Percentiles rank a stretch among this genome's conserved stretches.
phyloP scores from a whole-genome alignment of 2,329 filamentous ascomycete genomes.

The Neocatenulostroma microsporum region DNA sequence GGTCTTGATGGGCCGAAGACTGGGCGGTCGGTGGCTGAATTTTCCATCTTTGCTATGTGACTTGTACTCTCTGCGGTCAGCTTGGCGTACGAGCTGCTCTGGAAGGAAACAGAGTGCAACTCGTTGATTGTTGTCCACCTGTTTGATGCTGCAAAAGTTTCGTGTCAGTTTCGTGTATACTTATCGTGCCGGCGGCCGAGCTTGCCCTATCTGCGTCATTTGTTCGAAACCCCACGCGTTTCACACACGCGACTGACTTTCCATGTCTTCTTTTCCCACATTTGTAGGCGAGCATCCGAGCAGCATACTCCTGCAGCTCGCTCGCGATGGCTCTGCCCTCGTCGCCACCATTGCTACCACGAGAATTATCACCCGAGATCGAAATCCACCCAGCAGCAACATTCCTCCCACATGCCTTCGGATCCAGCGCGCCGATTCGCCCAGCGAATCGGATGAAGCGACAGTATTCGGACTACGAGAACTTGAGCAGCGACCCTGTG shows the following conservation, averaged over 20 bases:
- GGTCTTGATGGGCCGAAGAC: too few species aligned
- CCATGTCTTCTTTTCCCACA: slow-evolving; percentile 6
- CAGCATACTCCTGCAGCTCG: slow-evolving; percentile 5
- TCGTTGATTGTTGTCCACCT: too few species aligned
- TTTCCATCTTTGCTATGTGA: too few species aligned
- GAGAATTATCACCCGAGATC: slow-evolving; percentile 8
- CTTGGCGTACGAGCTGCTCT: too few species aligned
- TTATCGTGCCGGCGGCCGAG: too few species aligned
- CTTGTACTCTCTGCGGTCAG: too few species aligned
- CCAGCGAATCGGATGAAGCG: slow-evolving; percentile 25
- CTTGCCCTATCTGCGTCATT: too few species aligned
- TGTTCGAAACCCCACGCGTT: slow-evolving; percentile 1
- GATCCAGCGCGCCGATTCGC: slow-evolving; percentile 7
- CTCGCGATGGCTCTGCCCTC: slow-evolving; percentile 26
- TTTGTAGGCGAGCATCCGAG: slow-evolving; percentile 18
- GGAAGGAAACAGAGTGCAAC: too few species aligned
- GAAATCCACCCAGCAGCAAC: slow-evolving; percentile 18
- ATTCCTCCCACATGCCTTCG: slow-evolving; percentile 12
- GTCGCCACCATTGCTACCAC: slow-evolving; percentile 24
- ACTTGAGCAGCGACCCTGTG: slow-evolving; percentile 60
- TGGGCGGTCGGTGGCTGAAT: too few species aligned
- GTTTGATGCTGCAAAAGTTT: too few species aligned
- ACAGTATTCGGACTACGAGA: slow-evolving; percentile 24
- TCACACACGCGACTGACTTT: slow-evolving; percentile 2
- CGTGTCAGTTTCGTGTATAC: too few species aligned